These are phyloP conservation scores for Priceomyces haplophilus DNA, from an alignment of 805 yeast genomes.

Conservation along the genomic window DNA sequence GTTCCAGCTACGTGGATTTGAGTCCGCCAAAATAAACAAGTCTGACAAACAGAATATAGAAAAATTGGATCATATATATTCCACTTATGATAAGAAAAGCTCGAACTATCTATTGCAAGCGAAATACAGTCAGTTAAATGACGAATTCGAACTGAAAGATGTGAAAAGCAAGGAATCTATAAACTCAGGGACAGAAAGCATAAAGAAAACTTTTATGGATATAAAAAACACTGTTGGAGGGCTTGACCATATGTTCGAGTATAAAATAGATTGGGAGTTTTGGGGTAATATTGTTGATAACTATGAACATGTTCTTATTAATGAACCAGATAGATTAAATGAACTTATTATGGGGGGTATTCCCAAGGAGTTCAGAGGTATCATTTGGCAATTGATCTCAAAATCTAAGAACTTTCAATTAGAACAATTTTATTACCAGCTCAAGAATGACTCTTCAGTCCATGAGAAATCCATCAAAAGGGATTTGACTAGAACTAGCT, in stretches of 20 bases:
- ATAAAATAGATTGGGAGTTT: slow-evolving; percentile 71
- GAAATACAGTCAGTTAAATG: slow-evolving; percentile 55
- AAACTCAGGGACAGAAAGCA: slow-evolving; percentile 35
- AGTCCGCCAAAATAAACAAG: slow-evolving; percentile 11
- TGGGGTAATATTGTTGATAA: slow-evolving; percentile 84
- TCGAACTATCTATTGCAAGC: slow-evolving; percentile 56
- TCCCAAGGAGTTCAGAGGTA: slow-evolving; percentile 81
- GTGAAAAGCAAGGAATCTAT: slow-evolving; percentile 47
- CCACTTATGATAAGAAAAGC: slow-evolving; percentile 17
- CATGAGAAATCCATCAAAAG: slow-evolving; percentile 76
- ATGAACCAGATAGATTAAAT: slow-evolving; percentile 58
- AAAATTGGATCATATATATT: slow-evolving; percentile 14
- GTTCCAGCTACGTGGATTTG: slow-evolving; percentile 20
- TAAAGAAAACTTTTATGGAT: slow-evolving; percentile 43
- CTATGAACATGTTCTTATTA: slow-evolving; percentile 62
- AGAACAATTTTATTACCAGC: slow-evolving; percentile 55
- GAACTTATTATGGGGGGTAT: slow-evolving; percentile 69
- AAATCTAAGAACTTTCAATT: slow-evolving; percentile 66
- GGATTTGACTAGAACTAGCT: slow-evolving; percentile 83
- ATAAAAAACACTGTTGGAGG: slow-evolving; percentile 48
- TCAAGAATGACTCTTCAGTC: slow-evolving; percentile 49
- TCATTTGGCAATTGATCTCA: slow-evolving; percentile 88
- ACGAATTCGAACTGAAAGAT: slow-evolving; percentile 49
- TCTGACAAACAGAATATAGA: slow-evolving; percentile 8
- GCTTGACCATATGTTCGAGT: slow-evolving; percentile 30